Base-by-base conservation (phyloP, 768 basidiomycete species). In the Leccinellum rugosiceps region DNA sequence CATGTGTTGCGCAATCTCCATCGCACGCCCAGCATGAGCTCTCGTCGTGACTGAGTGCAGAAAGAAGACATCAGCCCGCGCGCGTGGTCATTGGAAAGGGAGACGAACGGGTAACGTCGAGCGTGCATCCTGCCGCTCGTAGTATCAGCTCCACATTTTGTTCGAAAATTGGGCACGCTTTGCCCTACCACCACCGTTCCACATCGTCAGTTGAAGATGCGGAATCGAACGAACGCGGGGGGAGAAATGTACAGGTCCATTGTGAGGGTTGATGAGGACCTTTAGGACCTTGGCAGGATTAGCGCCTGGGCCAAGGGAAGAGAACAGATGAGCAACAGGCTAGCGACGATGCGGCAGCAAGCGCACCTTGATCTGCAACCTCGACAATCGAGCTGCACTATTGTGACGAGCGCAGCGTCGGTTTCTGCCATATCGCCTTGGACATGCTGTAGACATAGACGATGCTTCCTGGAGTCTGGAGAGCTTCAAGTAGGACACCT, bases 251-350 rank as follows among this genome's bases (percentile, higher is more conserved):
- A 91, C 91, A 19, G 77, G 79, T n/a, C 93, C 93, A 51, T 92
- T 85, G 55, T 79, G 73, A 9, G 93, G 93, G 69, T 94, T 95
- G 35, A 95, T 78, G 44, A 95, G 67, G 8, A 94, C 79, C 59
- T 84, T 83, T 30, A 95, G 66, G 21, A 76, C 74, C 46, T 86
- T 78, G 50, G 76, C 69, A 21, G 78, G 83, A 62, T 80, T 80
- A 21, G 82, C 70, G 38, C 82, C 88, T 78, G 54, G 19, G 38
- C 8, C 9, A 25, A 31, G 23, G 30, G 47, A 58, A 43, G 10
- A 38, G 14, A 51, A 59, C 41, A n/a, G 50, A 57, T 56, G 17
- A 52, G 58, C 21, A 6, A 48, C 9, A 34, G 52, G 23, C 48
- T n/a, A 43, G 5, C 30, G 4, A 14, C 7, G 38, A 50, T 50